Conservation (phyloP, 1,284 basidiomycete genomes). For the Ceratobasidium sp. region DNA sequence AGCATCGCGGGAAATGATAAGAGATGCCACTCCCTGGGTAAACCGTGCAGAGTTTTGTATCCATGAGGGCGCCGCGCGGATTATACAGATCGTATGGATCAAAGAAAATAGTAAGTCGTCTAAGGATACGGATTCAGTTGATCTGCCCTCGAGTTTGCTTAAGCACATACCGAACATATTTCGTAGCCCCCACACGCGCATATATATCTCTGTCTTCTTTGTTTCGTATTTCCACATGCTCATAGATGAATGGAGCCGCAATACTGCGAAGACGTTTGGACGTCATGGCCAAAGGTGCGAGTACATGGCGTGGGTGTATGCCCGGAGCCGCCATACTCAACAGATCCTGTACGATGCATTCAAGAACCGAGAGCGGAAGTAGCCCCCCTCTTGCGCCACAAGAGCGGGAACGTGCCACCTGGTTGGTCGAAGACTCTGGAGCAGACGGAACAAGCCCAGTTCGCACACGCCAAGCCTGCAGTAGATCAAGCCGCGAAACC, state of each 20-base stretch:
- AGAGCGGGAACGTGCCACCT: not conserved
- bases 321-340: not conserved
- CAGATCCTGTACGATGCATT: not conserved
- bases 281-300: not conserved
- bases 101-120: conserved; percentile 16
- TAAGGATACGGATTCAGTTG: not conserved
- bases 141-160: too few relatives aligned
- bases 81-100: conserved; percentile 10
- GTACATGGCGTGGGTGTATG: not conserved
- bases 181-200: not conserved
- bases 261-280: conserved; percentile 1
- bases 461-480: too few relatives aligned
- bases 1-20: conserved; percentile 1
- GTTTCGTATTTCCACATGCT: conserved; percentile 2
- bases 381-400: not conserved
- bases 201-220: conserved; percentile 31
- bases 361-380: conserved; percentile 5
- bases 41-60: too few relatives aligned
- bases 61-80: not conserved
- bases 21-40: not conserved
- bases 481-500: too few relatives aligned
- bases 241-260: conserved; percentile 18
- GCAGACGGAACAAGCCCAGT: too few relatives aligned
- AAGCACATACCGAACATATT: conserved; percentile 24
- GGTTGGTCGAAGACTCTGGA: too few relatives aligned